A percentile compares a stretch with the other conserved stretches of the same genome.
phyloP scores from a whole-genome alignment of 73 alveolate genomes.

The Paramecium biaurelia region DNA sequence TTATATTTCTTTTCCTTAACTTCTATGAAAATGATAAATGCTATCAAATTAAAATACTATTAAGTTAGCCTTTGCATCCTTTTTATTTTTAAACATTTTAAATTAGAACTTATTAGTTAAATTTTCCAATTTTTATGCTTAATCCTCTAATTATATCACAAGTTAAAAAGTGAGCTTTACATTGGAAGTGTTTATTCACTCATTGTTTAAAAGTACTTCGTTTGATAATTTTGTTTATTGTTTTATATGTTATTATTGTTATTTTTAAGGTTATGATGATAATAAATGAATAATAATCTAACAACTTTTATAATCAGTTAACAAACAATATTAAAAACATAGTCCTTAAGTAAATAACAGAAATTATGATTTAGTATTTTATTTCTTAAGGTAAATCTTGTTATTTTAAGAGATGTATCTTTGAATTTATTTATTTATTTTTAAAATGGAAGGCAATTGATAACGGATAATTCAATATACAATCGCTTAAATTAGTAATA shows the following conservation, averaged over 20 bases:
- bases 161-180: background rate
- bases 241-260: background rate
- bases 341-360: background rate
- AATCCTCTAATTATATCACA: background rate
- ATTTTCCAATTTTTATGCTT: conserved; percentile 80
- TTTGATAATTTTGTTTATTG: background rate
- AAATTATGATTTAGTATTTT: no score
- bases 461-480: background rate
- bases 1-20: background rate
- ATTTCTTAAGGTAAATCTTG: background rate
- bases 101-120: background rate
- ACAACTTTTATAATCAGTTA: background rate
- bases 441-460: background rate
- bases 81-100: background rate
- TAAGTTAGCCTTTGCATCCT: background rate
- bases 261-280: background rate
- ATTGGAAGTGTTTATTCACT: background rate
- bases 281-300: background rate
- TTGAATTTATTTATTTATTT: background rate
- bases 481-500: background rate
- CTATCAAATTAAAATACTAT: background rate
- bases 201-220: background rate
- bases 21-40: background rate
- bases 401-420: background rate
- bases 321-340: background rate